These are phyloP conservation scores for Fusarium azukiicola DNA, from an alignment of 2,329 filamentous ascomycete genomes.

Conservation along the genomic window DNA sequence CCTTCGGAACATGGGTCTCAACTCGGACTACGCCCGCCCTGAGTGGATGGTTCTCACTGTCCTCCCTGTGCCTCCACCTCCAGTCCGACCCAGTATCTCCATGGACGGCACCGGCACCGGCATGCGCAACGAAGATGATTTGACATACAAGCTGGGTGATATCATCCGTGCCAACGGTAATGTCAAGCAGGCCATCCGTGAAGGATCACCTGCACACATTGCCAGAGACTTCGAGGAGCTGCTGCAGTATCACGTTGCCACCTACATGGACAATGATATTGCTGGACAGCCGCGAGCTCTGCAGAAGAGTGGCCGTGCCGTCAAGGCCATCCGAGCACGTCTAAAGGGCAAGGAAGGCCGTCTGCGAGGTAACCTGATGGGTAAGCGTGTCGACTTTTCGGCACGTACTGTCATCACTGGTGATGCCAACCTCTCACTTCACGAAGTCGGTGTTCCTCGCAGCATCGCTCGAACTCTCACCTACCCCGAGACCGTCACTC, in stretches of 20 bases:
- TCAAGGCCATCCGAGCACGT: conserved; percentile 97
- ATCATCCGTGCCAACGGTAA: conserved; percentile 99
- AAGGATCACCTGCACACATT: conserved; percentile 96
- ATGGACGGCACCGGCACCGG: conserved; percentile 97
- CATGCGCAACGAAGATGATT: conserved; percentile 97
- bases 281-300: conserved; percentile 96
- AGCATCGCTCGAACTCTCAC: conserved; percentile 96
- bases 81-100: conserved; percentile 97
- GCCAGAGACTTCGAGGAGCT: conserved; percentile 94
- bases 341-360: conserved; percentile 99
- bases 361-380: conserved; percentile 99
- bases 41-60: conserved; percentile 99
- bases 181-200: conserved; percentile 93
- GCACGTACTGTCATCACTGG: conserved; percentile 99
- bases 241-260: conserved; percentile 98
- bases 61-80: conserved; percentile 95
- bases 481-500: conserved; percentile 98
- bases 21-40: conserved; percentile 95
- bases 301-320: conserved; percentile 97
- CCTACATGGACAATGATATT: conserved; percentile 99
- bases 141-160: conserved; percentile 99
- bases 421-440: conserved; percentile 96
- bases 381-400: conserved; percentile 99
- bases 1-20: conserved; percentile 92
- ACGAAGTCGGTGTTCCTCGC: conserved; percentile 97